Conservation (phyloP, 768 basidiomycete genomes). For the Lenzites betulinus region DNA sequence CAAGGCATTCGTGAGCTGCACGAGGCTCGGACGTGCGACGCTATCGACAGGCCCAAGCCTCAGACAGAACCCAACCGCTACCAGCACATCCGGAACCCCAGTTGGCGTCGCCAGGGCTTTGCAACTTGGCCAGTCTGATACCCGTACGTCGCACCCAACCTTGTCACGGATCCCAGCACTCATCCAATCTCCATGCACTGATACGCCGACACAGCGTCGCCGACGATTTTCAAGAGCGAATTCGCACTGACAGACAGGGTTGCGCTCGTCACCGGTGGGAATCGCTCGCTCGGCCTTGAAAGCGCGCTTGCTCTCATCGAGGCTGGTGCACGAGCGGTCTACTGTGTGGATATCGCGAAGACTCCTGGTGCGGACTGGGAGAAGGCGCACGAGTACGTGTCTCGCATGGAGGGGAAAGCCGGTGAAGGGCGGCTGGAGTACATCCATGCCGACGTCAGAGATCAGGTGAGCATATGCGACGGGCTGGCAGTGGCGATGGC, state of each 20-base stretch:
- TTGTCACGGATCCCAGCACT: too few relatives aligned
- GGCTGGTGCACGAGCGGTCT: conserved; percentile 65
- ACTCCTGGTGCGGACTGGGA: conserved; percentile 59
- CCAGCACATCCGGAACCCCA: too few relatives aligned
- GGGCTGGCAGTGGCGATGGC: neutral
- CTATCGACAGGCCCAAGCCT: too few relatives aligned
- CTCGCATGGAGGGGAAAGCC: conserved; percentile 14
- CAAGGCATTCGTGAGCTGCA: too few relatives aligned
- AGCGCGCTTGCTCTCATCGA: conserved; percentile 74
- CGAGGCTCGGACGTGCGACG: too few relatives aligned
- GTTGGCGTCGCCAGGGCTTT: too few relatives aligned
- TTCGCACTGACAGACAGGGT: conserved; percentile 35
- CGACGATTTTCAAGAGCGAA: conserved; percentile 27
- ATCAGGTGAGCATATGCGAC: conserved; percentile 43
- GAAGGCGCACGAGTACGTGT: conserved; percentile 47
- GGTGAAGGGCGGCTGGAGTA: conserved; percentile 53
- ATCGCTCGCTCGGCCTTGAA: conserved; percentile 71
- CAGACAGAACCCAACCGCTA: too few relatives aligned
- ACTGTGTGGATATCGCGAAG: conserved; percentile 64
- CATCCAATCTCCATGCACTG: too few relatives aligned
- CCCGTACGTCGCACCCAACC: too few relatives aligned
- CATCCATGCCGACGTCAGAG: conserved; percentile 59
- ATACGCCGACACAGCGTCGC: neutral
- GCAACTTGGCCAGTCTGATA: too few relatives aligned
- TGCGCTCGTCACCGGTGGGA: conserved; percentile 40